Base-by-base conservation (phyloP, 495 filamentous ascomycete genomes). In the Xeromyces bisporus region DNA sequence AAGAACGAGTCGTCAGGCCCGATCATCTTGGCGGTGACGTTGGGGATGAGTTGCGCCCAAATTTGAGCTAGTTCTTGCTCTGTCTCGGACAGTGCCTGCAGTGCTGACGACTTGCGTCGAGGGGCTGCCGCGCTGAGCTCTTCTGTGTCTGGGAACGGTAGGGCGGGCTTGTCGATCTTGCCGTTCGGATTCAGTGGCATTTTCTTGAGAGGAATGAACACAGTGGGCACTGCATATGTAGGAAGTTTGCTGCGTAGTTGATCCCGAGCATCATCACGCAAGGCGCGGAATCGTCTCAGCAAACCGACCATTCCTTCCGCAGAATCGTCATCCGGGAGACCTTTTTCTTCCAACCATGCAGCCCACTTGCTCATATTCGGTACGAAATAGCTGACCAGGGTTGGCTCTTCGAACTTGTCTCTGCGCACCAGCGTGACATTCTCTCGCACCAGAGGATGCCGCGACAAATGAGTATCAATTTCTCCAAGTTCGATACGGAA, bases 401-500 rank as follows among this genome's bases (percentile, higher is more conserved):
- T 89, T 3, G 73, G 83, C 49, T 97, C 87, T 47, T 96, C 86
- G 50, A 86, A 73, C 39, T 80, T 81, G 49, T 94, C 81, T 54
- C 89, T 69, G 35, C 80, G 63, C 0, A 94, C 75, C 2, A 97
- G 53, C 1, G 89, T 96, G 31, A 85, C 73, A 54, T 83, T 86
- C 38, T 97, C 89, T 11, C 80, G 59, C 4, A 96, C 70, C 3
- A 93, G 52, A 3, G 74, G 73, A 50, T 92, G 73, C 26, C 77
- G 69, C 25, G 73, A 75, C 12, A 94, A 60, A 43, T 86, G 74
- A 23, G 69, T 85, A 47, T 96, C 86, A 35, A 94, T 93, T 32
- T 96, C 89, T 37, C 80, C 80, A 16, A 96, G 74, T 53, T 96
- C 87, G 41, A 96, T 91, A 31, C 87, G 67, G 62, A 96, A 94